Conservation (phyloP, 306 rosid species). For the Elaeagnus macrophylla region DNA sequence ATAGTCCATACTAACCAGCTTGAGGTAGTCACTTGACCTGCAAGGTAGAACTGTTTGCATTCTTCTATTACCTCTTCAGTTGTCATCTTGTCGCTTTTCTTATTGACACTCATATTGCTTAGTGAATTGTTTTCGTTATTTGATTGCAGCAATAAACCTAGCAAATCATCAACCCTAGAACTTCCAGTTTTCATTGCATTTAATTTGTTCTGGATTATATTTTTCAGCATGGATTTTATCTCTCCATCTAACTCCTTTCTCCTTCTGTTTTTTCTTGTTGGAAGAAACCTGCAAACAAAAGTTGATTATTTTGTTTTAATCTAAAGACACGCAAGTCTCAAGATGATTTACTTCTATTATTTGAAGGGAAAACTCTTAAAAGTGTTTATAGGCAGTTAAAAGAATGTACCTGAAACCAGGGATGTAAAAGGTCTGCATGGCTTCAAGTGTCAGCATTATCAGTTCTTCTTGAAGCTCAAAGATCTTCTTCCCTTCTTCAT, state of each 20-base stretch:
- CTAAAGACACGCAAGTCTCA: too few relatives aligned
- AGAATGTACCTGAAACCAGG: slow-evolving; percentile 40
- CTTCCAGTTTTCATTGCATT: slow-evolving; percentile 15
- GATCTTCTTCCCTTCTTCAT: slow-evolving; percentile 34
- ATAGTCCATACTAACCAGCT: slow-evolving; percentile 39
- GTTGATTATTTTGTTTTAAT: neutral
- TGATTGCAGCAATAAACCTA: slow-evolving; percentile 33
- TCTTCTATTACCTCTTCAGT: slow-evolving; percentile 43
- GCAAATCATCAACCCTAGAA: slow-evolving; percentile 30
- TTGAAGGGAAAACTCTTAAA: neutral
- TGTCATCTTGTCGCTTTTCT: slow-evolving; percentile 22
- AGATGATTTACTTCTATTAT: neutral
- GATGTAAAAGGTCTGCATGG: slow-evolving; percentile 36
- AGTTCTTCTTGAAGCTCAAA: slow-evolving; percentile 42
- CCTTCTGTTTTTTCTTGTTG: slow-evolving; percentile 36
- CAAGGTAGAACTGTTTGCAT: slow-evolving; percentile 46
- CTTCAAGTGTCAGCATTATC: slow-evolving; percentile 31
- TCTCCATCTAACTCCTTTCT: slow-evolving; percentile 35
- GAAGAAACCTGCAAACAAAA: slow-evolving; percentile 27
- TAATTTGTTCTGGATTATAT: slow-evolving; percentile 27
- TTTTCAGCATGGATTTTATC: slow-evolving; percentile 26
- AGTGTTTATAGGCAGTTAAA: neutral
- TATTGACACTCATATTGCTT: neutral
- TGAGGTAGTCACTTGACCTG: slow-evolving; percentile 44
- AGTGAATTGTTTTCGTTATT: slow-evolving; percentile 17